These are phyloP conservation scores for Trichoderma asperellum DNA, from an alignment of 2,329 filamentous ascomycete genomes.

Conservation along the genomic window DNA sequence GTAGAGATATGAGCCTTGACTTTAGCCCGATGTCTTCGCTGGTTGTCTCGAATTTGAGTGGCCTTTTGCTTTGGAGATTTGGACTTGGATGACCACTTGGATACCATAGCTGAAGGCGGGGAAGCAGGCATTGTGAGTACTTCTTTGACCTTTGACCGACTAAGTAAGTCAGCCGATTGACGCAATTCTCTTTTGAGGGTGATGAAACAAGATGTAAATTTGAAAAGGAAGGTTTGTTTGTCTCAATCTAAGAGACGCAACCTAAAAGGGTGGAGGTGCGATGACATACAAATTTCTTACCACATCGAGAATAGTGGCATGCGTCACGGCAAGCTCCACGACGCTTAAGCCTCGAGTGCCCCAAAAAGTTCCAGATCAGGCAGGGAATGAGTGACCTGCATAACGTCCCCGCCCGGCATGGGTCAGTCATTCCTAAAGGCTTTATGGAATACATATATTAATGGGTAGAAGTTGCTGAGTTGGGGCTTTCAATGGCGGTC, in stretches of 20 bases:
- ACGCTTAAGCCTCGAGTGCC: neutral
- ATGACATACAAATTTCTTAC: conserved; percentile 12
- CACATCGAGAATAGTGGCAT: neutral
- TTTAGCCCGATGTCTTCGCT: conserved; percentile 53
- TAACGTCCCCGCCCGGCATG: neutral
- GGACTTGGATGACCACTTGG: conserved; percentile 30
- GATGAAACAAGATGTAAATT: neutral
- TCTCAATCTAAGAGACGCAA: neutral
- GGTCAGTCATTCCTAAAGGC: too few relatives aligned
- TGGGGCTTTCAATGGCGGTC: neutral
- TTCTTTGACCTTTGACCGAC: neutral
- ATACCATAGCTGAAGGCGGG: neutral
- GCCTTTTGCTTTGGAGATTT: conserved; percentile 40
- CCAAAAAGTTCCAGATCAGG: neutral
- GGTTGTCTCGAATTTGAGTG: conserved; percentile 53
- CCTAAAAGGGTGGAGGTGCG: neutral
- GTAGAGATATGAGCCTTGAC: conserved; percentile 45
- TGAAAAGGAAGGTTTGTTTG: neutral
- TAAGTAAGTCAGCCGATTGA: neutral
- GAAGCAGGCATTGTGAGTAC: neutral
- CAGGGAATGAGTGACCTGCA: neutral
- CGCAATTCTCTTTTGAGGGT: neutral
- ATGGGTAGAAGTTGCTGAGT: neutral
- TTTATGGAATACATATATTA: neutral
- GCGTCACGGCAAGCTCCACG: neutral